These are phyloP conservation scores for Zymoseptoria passerinii DNA, from an alignment of 2,329 filamentous ascomycete genomes.

Conservation along the genomic window DNA sequence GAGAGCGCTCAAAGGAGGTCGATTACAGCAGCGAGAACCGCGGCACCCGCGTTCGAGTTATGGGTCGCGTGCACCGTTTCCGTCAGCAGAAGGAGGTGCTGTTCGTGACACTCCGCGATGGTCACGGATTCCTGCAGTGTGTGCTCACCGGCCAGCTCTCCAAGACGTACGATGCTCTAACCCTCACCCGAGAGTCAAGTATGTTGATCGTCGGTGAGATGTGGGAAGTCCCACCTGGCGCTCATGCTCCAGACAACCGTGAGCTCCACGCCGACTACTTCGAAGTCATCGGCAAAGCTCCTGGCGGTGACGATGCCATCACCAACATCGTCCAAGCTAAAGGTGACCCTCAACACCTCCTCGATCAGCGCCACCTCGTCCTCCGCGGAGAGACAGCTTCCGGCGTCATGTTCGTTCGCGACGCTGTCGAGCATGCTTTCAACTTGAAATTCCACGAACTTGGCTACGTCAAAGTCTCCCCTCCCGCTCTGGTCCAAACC, in stretches of 20 bases:
- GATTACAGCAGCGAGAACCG: conserved; percentile 47
- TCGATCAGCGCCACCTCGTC: conserved; percentile 75
- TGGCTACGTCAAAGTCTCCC: conserved; percentile 72
- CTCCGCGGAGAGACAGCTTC: conserved; percentile 77
- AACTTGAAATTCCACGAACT: conserved; percentile 68
- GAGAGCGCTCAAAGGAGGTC: conserved; percentile 40
- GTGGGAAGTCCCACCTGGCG: conserved; percentile 67
- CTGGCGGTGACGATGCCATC: conserved; percentile 82
- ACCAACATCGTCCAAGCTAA: conserved; percentile 70
- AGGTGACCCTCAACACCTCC: conserved; percentile 62
- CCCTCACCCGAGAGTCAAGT: conserved; percentile 78
- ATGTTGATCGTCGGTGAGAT: conserved; percentile 78
- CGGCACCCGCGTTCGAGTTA: conserved; percentile 69
- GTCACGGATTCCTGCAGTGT: conserved; percentile 78
- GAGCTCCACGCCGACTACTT: conserved; percentile 90
- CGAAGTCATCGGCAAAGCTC: conserved; percentile 65
- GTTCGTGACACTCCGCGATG: conserved; percentile 79
- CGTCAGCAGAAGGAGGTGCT: conserved; percentile 75
- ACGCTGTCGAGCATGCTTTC: conserved; percentile 74
- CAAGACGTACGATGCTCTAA: conserved; percentile 85
- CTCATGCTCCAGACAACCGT: conserved; percentile 71
- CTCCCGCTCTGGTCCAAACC: conserved; percentile 87
- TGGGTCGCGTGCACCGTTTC: conserved; percentile 74
- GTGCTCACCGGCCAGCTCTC: conserved; percentile 72
- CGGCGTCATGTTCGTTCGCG: conserved; percentile 80